Evolutionary conservation across 1,139 yeast species (phyloP).

Genomic region (Yarrowia galli): DNA sequence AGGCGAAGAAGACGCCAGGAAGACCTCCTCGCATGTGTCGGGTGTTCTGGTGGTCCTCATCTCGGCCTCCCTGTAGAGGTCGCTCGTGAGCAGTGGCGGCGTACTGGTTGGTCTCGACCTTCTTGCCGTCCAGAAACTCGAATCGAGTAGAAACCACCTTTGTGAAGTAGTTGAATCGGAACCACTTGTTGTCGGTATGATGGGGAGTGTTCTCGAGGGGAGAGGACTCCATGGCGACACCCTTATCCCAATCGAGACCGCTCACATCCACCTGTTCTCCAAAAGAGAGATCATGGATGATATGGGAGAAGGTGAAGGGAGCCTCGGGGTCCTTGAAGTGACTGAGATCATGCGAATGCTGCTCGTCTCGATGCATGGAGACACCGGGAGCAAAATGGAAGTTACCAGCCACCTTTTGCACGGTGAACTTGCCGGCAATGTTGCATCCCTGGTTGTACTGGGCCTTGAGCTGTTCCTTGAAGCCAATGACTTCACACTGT

Average conservation of each 20-base stretch:
- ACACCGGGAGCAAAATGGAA: slow-evolving; percentile 96
- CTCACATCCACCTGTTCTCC: slow-evolving; percentile 59
- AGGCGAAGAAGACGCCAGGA: slow-evolving; percentile 86
- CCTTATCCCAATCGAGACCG: slow-evolving; percentile 28
- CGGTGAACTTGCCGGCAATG: slow-evolving; percentile 75
- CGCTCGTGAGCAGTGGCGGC: slow-evolving; percentile 91
- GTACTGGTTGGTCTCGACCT: slow-evolving; percentile 87
- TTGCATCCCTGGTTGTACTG: slow-evolving; percentile 86
- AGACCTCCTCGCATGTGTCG: slow-evolving; percentile 85
- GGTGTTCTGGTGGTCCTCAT: slow-evolving; percentile 89
- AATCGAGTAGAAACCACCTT: slow-evolving; percentile 92
- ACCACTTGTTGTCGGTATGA: slow-evolving; percentile 60
- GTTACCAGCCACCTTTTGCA: slow-evolving; percentile 88
- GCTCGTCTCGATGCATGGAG: slow-evolving; percentile 57
- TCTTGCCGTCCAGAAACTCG: slow-evolving; percentile 63
- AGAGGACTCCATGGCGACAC: slow-evolving; percentile 49
- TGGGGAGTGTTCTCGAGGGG: slow-evolving; percentile 72
- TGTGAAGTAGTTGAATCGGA: slow-evolving; percentile 76
- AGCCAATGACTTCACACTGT: slow-evolving; percentile 91
- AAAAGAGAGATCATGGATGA: slow-evolving; percentile 80
- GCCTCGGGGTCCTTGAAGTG: slow-evolving; percentile 63
- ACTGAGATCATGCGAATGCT: slow-evolving; percentile 85
- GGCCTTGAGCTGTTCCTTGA: slow-evolving; percentile 65
- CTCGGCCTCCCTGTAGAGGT: slow-evolving; percentile 84
- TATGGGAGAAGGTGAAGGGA: slow-evolving; percentile 70